phyloP scores from a whole-genome alignment of 2,329 filamentous ascomycete genomes.

The Aspergillus thermomutatus region DNA sequence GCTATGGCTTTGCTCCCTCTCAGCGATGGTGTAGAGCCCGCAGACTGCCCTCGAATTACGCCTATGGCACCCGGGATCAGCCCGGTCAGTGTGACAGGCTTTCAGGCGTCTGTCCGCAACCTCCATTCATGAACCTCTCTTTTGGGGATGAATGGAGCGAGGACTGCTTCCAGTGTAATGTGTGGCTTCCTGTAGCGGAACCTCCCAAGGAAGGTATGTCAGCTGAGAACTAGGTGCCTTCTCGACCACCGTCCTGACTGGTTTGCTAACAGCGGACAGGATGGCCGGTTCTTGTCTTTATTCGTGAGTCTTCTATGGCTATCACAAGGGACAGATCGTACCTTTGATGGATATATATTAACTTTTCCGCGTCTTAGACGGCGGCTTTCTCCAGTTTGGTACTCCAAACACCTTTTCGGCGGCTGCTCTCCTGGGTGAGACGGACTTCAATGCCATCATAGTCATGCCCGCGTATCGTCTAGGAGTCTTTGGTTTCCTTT shows the following conservation, averaged over 20 bases:
- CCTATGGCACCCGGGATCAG: slow-evolving; percentile 48
- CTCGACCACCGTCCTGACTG: neutral
- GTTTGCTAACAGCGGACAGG: slow-evolving; percentile 27
- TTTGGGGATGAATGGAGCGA: slow-evolving; percentile 42
- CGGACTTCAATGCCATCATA: slow-evolving; percentile 48
- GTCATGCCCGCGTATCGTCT: slow-evolving; percentile 57
- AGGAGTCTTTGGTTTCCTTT: slow-evolving; percentile 56
- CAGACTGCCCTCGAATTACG: slow-evolving; percentile 46
- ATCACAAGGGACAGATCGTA: neutral
- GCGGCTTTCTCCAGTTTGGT: slow-evolving; percentile 58
- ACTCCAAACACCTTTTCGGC: slow-evolving; percentile 47
- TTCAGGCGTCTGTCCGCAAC: slow-evolving; percentile 51
- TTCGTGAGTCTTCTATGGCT: slow-evolving; percentile 41
- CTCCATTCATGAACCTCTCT: slow-evolving; percentile 29
- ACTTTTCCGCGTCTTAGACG: slow-evolving; percentile 37
- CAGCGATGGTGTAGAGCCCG: slow-evolving; percentile 51
- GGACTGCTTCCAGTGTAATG: slow-evolving; percentile 55
- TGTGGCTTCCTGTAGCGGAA: slow-evolving; percentile 52
- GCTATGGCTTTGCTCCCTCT: slow-evolving; percentile 52
- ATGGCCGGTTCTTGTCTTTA: slow-evolving; percentile 59
- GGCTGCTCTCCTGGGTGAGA: slow-evolving; percentile 48
- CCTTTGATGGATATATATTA: neutral
- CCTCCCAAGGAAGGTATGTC: slow-evolving; percentile 34
- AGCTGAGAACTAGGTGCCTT: neutral
- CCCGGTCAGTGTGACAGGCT: slow-evolving; percentile 45